Conservation (phyloP, 208 protist species). For the Herpetomonas muscarum region DNA sequence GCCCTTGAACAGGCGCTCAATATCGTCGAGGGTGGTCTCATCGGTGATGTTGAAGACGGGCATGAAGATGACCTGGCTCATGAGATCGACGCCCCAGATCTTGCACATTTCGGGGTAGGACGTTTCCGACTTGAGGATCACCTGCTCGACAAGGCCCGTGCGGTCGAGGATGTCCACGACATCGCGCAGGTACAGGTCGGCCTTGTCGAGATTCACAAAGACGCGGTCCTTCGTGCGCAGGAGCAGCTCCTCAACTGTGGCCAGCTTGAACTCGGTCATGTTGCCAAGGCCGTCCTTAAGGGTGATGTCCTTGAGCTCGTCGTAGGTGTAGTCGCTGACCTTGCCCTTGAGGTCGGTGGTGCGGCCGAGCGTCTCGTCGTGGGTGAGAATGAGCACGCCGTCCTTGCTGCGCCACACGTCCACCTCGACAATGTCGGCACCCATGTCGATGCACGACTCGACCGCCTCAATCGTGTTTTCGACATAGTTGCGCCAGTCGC, state of each 20-base stretch:
- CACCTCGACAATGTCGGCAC: conserved; percentile 62
- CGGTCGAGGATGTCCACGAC: conserved; percentile 34
- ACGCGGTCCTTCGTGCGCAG: conserved; percentile 27
- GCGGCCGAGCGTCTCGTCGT: conserved; percentile 64
- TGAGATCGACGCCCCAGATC: conserved; percentile 29
- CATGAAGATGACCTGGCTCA: conserved; percentile 61
- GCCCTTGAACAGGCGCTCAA: conserved; percentile 24
- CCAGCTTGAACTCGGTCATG: conserved; percentile 66
- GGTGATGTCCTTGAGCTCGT: conserved; percentile 36
- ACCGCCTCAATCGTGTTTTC: conserved; percentile 75
- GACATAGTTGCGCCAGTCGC: conserved; percentile 69
- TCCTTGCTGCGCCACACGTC: conserved; percentile 62
- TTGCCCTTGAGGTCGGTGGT: conserved; percentile 37
- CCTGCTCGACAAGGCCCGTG: conserved; percentile 42
- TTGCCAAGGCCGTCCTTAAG: conserved; percentile 68
- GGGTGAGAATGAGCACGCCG: conserved; percentile 54
- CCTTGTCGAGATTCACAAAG: conserved; percentile 66
- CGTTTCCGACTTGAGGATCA: conserved; percentile 57
- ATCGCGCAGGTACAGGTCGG: conserved; percentile 54
- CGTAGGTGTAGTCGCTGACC: conserved; percentile 45
- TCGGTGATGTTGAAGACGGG: conserved; percentile 42
- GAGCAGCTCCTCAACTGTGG: conserved; percentile 52
- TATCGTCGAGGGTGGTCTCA: conserved; percentile 30
- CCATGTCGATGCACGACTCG: conserved; percentile 59
- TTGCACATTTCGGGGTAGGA: conserved; percentile 31